These are phyloP conservation scores for Coccomyxa sp. DNA, from an alignment of 139 green algal species.

Conservation along the genomic window DNA sequence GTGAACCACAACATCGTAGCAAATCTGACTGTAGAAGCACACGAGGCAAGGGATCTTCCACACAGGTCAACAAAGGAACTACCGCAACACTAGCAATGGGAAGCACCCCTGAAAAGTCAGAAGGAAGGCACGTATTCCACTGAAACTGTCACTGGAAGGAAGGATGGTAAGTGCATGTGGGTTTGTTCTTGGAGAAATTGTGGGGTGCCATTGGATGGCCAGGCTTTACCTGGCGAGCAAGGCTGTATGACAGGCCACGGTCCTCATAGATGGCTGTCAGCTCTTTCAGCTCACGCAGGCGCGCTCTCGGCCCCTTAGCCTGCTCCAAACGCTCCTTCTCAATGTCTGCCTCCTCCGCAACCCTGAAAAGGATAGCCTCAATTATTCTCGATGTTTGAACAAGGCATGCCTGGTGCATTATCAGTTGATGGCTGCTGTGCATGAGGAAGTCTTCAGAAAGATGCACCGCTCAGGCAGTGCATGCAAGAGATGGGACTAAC, in stretches of 20 bases:
- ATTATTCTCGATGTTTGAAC: neutral
- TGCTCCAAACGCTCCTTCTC: constrained; percentile 70
- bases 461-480: no score
- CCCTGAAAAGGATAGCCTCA: neutral
- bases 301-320: constrained; percentile 50
- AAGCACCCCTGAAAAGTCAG: no score
- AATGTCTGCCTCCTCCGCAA: constrained; percentile 21
- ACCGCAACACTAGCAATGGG: no score
- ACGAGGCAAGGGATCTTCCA: neutral
- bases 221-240: constrained; percentile 54
- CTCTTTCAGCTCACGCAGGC: constrained; percentile 61
- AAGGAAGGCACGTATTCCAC: no score
- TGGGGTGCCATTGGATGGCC: no score
- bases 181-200: no score
- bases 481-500: no score
- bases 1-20: neutral
- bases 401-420: neutral
- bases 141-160: no score
- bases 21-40: neutral
- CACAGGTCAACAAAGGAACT: neutral
- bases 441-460: no score
- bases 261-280: constrained; percentile 66
- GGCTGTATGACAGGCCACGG: constrained; percentile 48
- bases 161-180: no score
- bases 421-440: no score